These are phyloP conservation scores for Botrytis sinoallii DNA, from an alignment of 2,329 filamentous ascomycete genomes.

Conservation along the genomic window DNA sequence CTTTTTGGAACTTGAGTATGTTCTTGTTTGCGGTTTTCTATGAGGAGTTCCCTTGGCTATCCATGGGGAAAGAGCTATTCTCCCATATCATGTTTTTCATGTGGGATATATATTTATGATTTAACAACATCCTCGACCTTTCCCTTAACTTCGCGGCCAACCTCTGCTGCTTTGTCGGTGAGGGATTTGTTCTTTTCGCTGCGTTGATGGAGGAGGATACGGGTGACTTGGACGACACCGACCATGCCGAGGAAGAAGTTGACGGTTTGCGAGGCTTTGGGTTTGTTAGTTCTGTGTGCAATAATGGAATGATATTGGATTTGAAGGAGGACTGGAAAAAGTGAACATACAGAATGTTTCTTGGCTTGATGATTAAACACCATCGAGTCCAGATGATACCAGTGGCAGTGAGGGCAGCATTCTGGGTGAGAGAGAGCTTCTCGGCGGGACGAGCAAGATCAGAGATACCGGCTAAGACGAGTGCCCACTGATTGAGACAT, in stretches of 20 bases:
- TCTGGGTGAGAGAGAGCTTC: conserved; percentile 90
- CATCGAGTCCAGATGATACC: conserved; percentile 97
- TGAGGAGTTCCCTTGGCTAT: neutral
- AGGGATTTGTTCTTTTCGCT: conserved; percentile 50
- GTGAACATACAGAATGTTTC: conserved; percentile 74
- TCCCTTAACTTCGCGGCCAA: conserved; percentile 24
- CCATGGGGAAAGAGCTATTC: neutral
- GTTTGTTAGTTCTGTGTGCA: conserved; percentile 1
- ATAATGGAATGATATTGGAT: neutral
- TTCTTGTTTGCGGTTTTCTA: neutral
- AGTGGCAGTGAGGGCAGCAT: conserved; percentile 83
- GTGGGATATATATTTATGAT: conserved; percentile 29
- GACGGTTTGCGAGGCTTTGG: conserved; percentile 77
- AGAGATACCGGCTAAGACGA: conserved; percentile 87
- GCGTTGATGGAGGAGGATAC: conserved; percentile 67
- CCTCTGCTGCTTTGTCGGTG: conserved; percentile 29
- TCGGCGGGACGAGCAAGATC: conserved; percentile 90
- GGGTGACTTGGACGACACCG: conserved; percentile 74
- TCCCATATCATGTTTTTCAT: neutral
- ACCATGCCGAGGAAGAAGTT: conserved; percentile 97
- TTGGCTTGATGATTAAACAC: conserved; percentile 95
- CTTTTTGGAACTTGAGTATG: neutral
- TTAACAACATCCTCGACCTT: conserved; percentile 40
- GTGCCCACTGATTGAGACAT: conserved; percentile 60
- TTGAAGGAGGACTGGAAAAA: conserved; percentile 21